Evolutionary conservation across 345 rosid genomes (phyloP).

Genomic region (Euphorbia peplus): DNA sequence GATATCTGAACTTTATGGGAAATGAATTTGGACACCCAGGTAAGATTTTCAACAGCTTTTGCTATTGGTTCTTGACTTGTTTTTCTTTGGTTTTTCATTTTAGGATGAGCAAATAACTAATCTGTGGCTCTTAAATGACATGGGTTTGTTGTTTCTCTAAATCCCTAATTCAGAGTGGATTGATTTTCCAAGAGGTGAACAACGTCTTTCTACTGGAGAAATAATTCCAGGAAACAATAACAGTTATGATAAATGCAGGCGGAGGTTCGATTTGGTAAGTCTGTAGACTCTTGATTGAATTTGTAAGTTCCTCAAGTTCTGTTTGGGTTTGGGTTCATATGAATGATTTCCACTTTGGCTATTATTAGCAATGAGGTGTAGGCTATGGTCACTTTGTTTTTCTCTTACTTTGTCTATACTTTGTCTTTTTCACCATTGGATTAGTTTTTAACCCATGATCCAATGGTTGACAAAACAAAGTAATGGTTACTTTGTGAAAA

Average conservation of each 20-base stretch:
- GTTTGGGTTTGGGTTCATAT: neutral
- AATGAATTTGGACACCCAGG: conserved; percentile 99
- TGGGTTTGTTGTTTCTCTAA: conserved; percentile 11
- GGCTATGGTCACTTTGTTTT: too few species aligned
- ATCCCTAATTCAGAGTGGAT: conserved; percentile 71
- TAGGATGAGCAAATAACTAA: conserved; percentile 4
- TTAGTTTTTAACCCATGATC: too few species aligned
- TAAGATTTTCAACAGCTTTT: conserved; percentile 24
- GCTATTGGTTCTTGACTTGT: neutral
- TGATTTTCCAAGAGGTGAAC: conserved; percentile 92
- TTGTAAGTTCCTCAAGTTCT: neutral
- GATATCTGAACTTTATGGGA: conserved; percentile 97
- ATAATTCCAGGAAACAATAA: conserved; percentile 63
- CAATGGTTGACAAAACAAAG: too few species aligned
- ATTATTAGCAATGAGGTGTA: neutral
- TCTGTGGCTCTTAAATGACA: neutral
- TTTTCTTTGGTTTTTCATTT: neutral
- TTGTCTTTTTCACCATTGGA: too few species aligned
- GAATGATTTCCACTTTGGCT: neutral
- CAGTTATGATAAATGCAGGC: conserved; percentile 91
- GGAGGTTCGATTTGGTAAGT: conserved; percentile 90
- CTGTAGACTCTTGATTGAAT: conserved; percentile 7
- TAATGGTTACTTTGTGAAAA: too few species aligned
- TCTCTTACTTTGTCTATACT: too few species aligned
- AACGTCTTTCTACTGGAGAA: conserved; percentile 64